These are phyloP conservation scores for Xerocomus nothofagi DNA, from an alignment of 1,284 basidiomycete species.

Conservation along the genomic window DNA sequence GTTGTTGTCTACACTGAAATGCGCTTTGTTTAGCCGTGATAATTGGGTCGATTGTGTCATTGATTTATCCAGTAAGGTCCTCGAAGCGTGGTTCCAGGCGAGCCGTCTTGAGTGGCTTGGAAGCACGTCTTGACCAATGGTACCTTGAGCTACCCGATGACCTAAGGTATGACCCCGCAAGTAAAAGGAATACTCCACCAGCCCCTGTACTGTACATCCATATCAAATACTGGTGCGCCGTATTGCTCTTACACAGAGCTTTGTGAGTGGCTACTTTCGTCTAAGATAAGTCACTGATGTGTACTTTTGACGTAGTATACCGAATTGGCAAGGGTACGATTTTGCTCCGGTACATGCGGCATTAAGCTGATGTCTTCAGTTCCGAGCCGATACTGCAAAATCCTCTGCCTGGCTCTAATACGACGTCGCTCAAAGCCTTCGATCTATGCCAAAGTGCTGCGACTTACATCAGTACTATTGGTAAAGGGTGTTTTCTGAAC, in stretches of 20 bases:
- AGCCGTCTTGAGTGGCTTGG: conserved; percentile 53
- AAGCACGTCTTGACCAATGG: conserved; percentile 76
- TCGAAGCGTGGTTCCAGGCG: conserved; percentile 47
- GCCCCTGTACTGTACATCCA: conserved; percentile 73
- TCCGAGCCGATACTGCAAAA: conserved; percentile 43
- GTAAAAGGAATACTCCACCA: conserved; percentile 51
- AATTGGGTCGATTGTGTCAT: conserved; percentile 64
- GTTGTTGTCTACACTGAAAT: conserved; percentile 4
- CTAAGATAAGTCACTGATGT: conserved; percentile 6
- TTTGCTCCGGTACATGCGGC: not conserved
- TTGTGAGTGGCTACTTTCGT: conserved; percentile 55
- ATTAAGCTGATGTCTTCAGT: conserved; percentile 30
- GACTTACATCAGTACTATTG: conserved; percentile 67
- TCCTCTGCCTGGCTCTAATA: conserved; percentile 38
- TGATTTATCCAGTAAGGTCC: conserved; percentile 72
- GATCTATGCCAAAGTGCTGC: conserved; percentile 78
- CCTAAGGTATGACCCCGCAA: conserved; percentile 58
- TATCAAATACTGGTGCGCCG: conserved; percentile 75
- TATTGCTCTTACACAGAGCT: conserved; percentile 76
- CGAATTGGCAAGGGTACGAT: conserved; percentile 60
- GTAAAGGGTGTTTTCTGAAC: conserved; percentile 38
- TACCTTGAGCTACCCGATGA: conserved; percentile 67
- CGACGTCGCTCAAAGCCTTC: conserved; percentile 58
- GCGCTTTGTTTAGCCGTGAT: conserved; percentile 49
- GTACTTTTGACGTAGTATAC: conserved; percentile 47